Evolutionary conservation across 2,329 filamentous ascomycete species (phyloP).

Genomic region (Talaromyces sp.): DNA sequence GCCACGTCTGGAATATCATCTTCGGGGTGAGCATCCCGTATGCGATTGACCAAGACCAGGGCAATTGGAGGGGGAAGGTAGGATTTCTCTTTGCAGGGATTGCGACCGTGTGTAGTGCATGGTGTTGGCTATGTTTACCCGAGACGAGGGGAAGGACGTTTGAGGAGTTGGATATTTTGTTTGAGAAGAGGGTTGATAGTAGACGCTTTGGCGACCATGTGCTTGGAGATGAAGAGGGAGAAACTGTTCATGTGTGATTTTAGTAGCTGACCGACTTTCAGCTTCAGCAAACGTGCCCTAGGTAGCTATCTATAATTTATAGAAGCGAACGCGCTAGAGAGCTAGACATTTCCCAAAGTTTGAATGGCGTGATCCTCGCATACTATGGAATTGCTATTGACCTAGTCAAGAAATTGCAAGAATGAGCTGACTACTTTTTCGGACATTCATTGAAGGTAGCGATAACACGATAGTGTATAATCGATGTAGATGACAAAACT

Average conservation of each 20-base stretch:
- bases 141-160: not conserved
- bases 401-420: too few species aligned
- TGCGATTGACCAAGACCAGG: not conserved
- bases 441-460: too few species aligned
- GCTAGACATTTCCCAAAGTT: too few species aligned
- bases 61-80: not conserved
- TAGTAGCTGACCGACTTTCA: not conserved
- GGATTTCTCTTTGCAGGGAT: not conserved
- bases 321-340: too few species aligned
- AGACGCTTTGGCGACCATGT: not conserved
- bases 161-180: conserved; percentile 4
- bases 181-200: not conserved
- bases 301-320: too few species aligned
- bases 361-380: too few species aligned
- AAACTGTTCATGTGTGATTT: not conserved
- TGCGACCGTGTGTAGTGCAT: not conserved
- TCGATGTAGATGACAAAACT: too few species aligned
- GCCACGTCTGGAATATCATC: not conserved
- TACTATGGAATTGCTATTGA: too few species aligned
- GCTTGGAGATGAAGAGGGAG: not conserved
- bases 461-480: too few species aligned
- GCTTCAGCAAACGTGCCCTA: not conserved
- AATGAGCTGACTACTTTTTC: too few species aligned
- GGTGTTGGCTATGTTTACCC: not conserved
- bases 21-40: not conserved